These are phyloP conservation scores for Ceriops decandra DNA, from an alignment of 345 rosid species.

Conservation along the genomic window DNA sequence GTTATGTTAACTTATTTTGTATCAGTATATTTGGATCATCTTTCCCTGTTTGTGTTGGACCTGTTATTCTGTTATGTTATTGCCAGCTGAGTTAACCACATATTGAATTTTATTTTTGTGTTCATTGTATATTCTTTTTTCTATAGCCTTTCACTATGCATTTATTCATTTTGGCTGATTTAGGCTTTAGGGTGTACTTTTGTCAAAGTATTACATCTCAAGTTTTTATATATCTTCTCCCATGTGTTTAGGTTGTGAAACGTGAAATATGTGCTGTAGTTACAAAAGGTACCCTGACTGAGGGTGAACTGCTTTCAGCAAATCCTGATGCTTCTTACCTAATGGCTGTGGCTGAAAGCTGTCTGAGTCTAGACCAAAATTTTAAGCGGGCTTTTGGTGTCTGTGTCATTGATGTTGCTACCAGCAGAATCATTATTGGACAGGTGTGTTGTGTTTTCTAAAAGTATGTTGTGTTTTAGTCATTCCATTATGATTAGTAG, in stretches of 20 bases:
- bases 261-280: conserved; percentile 93
- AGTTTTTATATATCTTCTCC: conserved; percentile 19
- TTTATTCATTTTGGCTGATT: not conserved
- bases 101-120: not conserved
- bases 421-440: conserved; percentile 78
- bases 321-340: conserved; percentile 90
- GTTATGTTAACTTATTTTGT: not conserved
- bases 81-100: not conserved
- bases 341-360: conserved; percentile 75
- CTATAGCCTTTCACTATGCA: not conserved
- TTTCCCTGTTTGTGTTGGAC: conserved; percentile 1
- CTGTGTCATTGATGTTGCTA: conserved; percentile 85
- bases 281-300: conserved; percentile 89
- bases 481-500: conserved; percentile 4
- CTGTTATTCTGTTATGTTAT: not conserved
- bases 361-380: conserved; percentile 30
- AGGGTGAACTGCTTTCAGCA: conserved; percentile 77
- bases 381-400: conserved; percentile 59
- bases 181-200: not conserved
- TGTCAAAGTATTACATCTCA: not conserved
- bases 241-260: conserved; percentile 75
- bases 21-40: not conserved
- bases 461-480: not conserved
- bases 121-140: not conserved
- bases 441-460: conserved; percentile 49